Evolutionary conservation across 2,329 filamentous ascomycete genomes (phyloP).

Genomic region (Didymella pinodella): DNA sequence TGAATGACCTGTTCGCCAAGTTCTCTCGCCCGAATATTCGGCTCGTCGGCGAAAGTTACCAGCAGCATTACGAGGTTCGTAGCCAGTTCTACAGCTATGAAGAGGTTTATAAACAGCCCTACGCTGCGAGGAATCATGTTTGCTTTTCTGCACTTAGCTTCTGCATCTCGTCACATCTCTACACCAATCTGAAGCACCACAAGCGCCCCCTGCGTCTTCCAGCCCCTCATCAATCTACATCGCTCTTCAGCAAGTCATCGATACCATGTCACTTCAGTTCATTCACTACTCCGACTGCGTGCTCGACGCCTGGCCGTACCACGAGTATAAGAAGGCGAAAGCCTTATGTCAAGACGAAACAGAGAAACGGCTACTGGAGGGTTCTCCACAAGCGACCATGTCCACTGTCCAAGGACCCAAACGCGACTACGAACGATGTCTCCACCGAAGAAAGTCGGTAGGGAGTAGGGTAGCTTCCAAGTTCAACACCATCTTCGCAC

Average conservation of each 20-base stretch:
- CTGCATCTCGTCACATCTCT: neutral
- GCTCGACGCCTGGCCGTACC: neutral
- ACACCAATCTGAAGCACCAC: neutral
- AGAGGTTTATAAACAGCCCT: neutral
- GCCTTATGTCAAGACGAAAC: neutral
- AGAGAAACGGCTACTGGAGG: neutral
- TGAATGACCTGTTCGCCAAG: neutral
- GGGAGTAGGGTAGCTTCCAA: neutral
- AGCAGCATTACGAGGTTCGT: neutral
- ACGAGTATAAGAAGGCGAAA: neutral
- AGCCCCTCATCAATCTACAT: neutral
- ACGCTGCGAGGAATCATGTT: neutral
- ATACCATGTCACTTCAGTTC: neutral
- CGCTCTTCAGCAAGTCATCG: neutral
- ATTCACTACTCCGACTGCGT: neutral
- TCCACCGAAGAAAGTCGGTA: neutral
- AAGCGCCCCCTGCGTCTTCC: neutral
- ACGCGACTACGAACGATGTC: neutral
- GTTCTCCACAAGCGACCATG: neutral
- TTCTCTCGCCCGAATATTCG: conserved; percentile 1
- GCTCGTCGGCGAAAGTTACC: neutral
- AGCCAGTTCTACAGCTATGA: neutral
- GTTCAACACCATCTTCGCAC: neutral
- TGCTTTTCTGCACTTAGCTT: neutral
- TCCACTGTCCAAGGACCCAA: neutral